Evolutionary conservation across 306 rosid genomes (phyloP).

Genomic region (Pueraria montana): DNA sequence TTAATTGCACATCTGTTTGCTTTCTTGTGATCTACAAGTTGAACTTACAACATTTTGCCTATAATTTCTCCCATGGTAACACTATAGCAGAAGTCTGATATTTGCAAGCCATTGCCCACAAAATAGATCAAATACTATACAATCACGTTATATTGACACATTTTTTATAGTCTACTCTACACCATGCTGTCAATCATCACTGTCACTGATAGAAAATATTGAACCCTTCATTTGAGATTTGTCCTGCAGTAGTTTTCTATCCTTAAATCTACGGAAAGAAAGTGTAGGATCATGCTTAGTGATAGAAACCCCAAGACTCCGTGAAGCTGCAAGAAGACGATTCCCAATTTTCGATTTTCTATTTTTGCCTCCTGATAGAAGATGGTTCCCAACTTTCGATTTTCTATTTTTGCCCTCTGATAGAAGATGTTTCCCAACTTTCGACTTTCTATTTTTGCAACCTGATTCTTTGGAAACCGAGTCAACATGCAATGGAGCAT

Average conservation of each 20-base stretch:
- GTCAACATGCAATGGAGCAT: slow-evolving; percentile 41
- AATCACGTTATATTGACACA: slow-evolving; percentile 13
- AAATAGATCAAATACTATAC: slow-evolving; percentile 26
- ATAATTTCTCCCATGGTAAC: neutral
- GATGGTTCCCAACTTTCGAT: slow-evolving; percentile 59
- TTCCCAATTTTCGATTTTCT: slow-evolving; percentile 65
- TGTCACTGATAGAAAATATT: slow-evolving; percentile 63
- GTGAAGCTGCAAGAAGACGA: slow-evolving; percentile 67
- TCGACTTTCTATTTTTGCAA: slow-evolving; percentile 48
- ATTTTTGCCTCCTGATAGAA: slow-evolving; percentile 14
- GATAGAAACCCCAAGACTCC: slow-evolving; percentile 61
- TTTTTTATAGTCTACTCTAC: slow-evolving; percentile 12
- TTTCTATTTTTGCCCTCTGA: slow-evolving; percentile 39
- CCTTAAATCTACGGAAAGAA: slow-evolving; percentile 54
- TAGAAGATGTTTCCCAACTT: slow-evolving; percentile 55
- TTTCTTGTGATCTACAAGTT: neutral
- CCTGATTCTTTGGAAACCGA: slow-evolving; percentile 41
- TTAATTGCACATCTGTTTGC: neutral
- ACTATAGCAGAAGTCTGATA: slow-evolving; percentile 5
- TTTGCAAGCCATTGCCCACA: neutral
- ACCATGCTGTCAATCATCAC: slow-evolving; percentile 56
- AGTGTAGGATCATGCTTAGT: slow-evolving; percentile 52
- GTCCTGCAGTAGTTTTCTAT: slow-evolving; percentile 45
- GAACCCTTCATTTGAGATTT: slow-evolving; percentile 52
- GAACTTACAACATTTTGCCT: slow-evolving; percentile 29